Evolutionary conservation across 805 yeast genomes (phyloP), one percentile per base, ranked within the genome.

Genomic region (Saccharomycopsis lassenensis): DNA sequence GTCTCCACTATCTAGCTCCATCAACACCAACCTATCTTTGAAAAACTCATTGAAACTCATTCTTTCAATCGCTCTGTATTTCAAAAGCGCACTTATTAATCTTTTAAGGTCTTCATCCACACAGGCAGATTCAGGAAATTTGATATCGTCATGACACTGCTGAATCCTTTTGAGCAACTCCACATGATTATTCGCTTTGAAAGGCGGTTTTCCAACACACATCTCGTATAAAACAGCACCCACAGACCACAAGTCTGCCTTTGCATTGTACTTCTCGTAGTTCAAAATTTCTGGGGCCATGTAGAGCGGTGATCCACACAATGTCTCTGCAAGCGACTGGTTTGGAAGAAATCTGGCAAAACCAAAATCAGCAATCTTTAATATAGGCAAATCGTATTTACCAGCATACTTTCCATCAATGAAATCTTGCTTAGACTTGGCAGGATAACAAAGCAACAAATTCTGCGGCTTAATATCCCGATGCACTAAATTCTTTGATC

Each of bases 271-370:
- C 58, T 86, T 91, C 55, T 91, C 96, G 52, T 84, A 87, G 45
- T 94, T 68, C 48, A 91, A 63, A 32, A 91, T 91, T 59, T 91
- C 98, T 0, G 98, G 98, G 0, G 98, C 98, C 98, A 91, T 91
- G 58, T 91, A 91, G 29, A 91, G 67, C 3, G 98, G 98, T 7
- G 95, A 84, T 1, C 98, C 98, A 65, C 98, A 91, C 47, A 91
- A 63, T 1, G 98, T 91, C 54, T 91, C 98, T 1, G 97, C 97
- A 72, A 91, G 67, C 1, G 95, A 78, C 2, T 96, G 81, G 33
- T 82, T 76, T 5, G 98, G 98, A 49, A 91, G 65, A 52, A 87
- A 83, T 44, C 97, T 68, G 4, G 98, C 98, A 61, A 91, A 91
- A 1, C 98, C 98, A 58, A 91, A 91, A 61, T 91, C 98, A 8